Conservation (phyloP, 495 filamentous ascomycete species). For the Annulohypoxylon nitens region DNA sequence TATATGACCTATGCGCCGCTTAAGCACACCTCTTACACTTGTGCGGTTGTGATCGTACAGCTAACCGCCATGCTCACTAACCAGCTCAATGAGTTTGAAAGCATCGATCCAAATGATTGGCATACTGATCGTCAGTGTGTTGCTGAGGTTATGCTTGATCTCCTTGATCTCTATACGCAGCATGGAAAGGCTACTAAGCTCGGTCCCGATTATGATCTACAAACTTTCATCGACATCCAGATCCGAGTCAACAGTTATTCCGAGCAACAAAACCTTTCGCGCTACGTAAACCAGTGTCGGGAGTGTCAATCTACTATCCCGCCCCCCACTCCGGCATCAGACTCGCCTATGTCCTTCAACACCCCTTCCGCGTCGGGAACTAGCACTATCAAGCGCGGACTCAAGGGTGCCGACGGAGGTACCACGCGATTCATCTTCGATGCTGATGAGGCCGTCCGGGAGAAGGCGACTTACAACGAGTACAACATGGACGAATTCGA, state of each 20-base stretch:
- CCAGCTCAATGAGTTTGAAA: slow-evolving; percentile 57
- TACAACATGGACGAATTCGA: slow-evolving; percentile 83
- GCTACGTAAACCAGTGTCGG: slow-evolving; percentile 59
- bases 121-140: slow-evolving; percentile 75
- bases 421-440: slow-evolving; percentile 95
- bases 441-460: slow-evolving; percentile 76
- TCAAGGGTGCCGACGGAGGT: slow-evolving; percentile 71
- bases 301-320: slow-evolving; percentile 57
- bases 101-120: slow-evolving; percentile 59
- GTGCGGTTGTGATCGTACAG: slow-evolving; percentile 86
- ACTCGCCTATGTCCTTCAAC: slow-evolving; percentile 55
- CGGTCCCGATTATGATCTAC: slow-evolving; percentile 75
- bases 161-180: slow-evolving; percentile 88
- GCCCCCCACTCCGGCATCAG: slow-evolving; percentile 51
- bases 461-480: slow-evolving; percentile 74
- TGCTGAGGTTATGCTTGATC: slow-evolving; percentile 86
- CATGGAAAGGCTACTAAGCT: slow-evolving; percentile 78
- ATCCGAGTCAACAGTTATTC: slow-evolving; percentile 86
- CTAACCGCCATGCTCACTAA: slow-evolving; percentile 77
- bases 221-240: slow-evolving; percentile 83
- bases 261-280: slow-evolving; percentile 52
- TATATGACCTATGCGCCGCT: slow-evolving; percentile 93
- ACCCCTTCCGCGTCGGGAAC: slow-evolving; percentile 53
- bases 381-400: slow-evolving; percentile 58
- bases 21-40: slow-evolving; percentile 83